Evolutionary conservation across 1,284 basidiomycete genomes (phyloP).

Genomic region (Exobasidium rhododendri): DNA sequence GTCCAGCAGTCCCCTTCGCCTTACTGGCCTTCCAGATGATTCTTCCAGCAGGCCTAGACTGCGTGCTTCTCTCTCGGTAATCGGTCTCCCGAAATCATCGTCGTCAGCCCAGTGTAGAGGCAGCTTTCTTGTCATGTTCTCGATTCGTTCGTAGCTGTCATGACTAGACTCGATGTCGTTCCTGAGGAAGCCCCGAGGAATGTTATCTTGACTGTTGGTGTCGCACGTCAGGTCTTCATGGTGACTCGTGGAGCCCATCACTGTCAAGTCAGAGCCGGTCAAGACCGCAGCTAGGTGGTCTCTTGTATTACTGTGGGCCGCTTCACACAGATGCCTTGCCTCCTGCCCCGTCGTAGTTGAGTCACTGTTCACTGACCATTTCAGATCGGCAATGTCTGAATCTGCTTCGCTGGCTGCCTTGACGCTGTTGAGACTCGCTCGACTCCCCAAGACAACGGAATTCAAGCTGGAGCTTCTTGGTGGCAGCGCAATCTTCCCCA

Average conservation of each 20-base stretch:
- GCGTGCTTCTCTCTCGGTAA: constrained; percentile 39
- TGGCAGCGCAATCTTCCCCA: neutral
- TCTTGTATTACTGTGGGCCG: neutral
- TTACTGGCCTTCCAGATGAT: neutral
- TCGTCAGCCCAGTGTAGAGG: constrained; percentile 48
- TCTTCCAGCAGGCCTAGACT: constrained; percentile 29
- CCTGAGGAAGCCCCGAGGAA: constrained; percentile 24
- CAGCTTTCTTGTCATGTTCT: constrained; percentile 25
- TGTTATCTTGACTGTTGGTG: constrained; percentile 24
- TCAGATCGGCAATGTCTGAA: constrained; percentile 25
- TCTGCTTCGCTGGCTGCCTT: constrained; percentile 10
- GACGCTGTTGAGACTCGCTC: constrained; percentile 5
- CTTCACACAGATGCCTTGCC: neutral
- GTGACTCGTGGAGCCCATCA: neutral
- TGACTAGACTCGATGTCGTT: constrained; percentile 32
- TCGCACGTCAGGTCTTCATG: neutral
- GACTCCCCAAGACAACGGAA: neutral
- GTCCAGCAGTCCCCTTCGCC: constrained; percentile 6
- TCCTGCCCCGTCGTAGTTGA: neutral
- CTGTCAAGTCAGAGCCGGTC: constrained; percentile 5
- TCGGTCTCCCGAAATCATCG: constrained; percentile 44
- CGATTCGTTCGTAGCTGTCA: constrained; percentile 39
- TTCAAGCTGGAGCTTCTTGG: neutral
- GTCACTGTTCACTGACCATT: constrained; percentile 12
- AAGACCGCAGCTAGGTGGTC: neutral